Conservation (phyloP, 2,329 filamentous ascomycete genomes). For the Aspergillus proliferans region DNA sequence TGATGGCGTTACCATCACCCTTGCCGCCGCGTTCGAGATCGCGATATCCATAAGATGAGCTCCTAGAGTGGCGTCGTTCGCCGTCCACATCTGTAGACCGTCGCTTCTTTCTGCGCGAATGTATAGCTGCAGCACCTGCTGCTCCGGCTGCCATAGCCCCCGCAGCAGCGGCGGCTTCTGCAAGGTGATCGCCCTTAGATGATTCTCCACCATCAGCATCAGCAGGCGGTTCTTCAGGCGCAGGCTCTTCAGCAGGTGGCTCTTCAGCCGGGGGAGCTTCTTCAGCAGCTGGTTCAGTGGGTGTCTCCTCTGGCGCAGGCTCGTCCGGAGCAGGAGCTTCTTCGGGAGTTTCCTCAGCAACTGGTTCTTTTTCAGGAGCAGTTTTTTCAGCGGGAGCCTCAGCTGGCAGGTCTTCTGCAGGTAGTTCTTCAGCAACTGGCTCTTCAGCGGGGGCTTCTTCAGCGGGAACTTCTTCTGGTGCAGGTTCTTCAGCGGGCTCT, state of each 20-base stretch:
- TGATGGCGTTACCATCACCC: slow-evolving; percentile 23
- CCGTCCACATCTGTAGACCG: slow-evolving; percentile 23
- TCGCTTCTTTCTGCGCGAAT: slow-evolving; percentile 26
- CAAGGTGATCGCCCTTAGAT: slow-evolving; percentile 2
- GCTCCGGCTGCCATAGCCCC: slow-evolving; percentile 8
- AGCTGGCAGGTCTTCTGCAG: slow-evolving; percentile 8
- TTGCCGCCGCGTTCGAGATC: slow-evolving; percentile 28
- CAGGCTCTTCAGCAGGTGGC: background rate
- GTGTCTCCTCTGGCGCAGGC: slow-evolving; percentile 8
- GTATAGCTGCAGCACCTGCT: slow-evolving; percentile 7
- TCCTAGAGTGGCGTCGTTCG: slow-evolving; percentile 31
- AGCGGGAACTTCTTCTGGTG: slow-evolving; percentile 7
- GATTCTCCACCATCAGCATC: slow-evolving; percentile 12
- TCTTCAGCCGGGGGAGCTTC: too few relatives aligned
- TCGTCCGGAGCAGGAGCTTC: slow-evolving; percentile 2
- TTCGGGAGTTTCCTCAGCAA: background rate
- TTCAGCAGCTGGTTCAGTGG: slow-evolving; percentile 7
- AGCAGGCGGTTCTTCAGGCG: slow-evolving; percentile 1
- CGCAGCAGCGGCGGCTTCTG: slow-evolving; percentile 5
- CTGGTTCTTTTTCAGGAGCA: slow-evolving; percentile 9
- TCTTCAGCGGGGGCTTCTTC: slow-evolving; percentile 8
- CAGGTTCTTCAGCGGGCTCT: slow-evolving; percentile 9
- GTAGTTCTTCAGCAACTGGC: slow-evolving; percentile 8
- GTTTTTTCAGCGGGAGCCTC: slow-evolving; percentile 8
- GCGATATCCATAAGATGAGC: slow-evolving; percentile 22